Base-by-base conservation (phyloP, 2,329 filamentous ascomycete species). In the Hyphodiscus sp. region DNA sequence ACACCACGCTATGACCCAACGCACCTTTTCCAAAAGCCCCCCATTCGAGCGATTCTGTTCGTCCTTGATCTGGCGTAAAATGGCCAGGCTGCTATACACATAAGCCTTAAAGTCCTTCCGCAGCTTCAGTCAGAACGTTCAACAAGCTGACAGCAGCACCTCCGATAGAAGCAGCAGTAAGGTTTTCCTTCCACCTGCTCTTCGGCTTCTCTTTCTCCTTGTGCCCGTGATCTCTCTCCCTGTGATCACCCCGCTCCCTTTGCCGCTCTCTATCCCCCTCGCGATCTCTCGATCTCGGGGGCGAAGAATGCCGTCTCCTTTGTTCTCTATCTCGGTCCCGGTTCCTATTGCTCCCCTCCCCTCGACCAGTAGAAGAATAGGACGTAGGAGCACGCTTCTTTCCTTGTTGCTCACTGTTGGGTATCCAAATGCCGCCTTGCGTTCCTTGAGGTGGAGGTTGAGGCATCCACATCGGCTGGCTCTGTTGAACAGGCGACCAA, bases 61-160 rank as follows among this genome's bases (percentile, higher is more conserved):
- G 7, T 13, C 43, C 10, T 13, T 38, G 5, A 6, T 38, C 33
- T 38, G 33, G 5, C 11, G 33, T 38, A 38, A 2, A 13, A 38
- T 38, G 13, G 5, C 16, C 4, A 26, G 23, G 33, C 13, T 38
- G 33, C 43, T 3, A 23, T 19, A 45, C 18, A n/a, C 8, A 20
- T 13, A 15, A 45, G 43, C 26, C 18, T 47, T 19, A 47, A 29
- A 66, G 45, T 1, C 57, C 66, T 46, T 62, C 63, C 7, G 79
- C 80, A 23, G 80, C 81, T 63, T 85, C 80, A 3, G 77, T 75
- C 30, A 85, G 67, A 1, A 83, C 79, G 51, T 76, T 77, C 45
- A 84, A 62, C 56, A 85, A 66, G 50, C 79, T 82, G 2, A 76
- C 80, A 0, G 82, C 81, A 0, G 80, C 81, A 10, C 81, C 79